phyloP scores from a whole-genome alignment of 2,329 filamentous ascomycete genomes.

The Microcyclospora pomicola region DNA sequence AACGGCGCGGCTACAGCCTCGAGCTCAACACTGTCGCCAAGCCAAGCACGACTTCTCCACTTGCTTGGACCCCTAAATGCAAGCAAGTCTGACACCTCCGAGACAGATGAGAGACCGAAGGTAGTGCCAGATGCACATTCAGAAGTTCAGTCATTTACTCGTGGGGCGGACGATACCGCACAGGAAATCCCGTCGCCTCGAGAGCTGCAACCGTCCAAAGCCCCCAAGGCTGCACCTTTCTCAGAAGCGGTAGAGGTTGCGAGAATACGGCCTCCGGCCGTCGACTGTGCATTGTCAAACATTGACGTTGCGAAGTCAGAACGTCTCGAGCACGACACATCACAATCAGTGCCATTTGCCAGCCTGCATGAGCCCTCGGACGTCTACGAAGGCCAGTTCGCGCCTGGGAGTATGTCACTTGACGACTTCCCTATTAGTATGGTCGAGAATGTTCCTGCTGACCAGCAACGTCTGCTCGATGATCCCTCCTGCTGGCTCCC shows the following conservation, averaged over 20 bases:
- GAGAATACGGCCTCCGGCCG: background rate
- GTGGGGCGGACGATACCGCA: too few relatives aligned
- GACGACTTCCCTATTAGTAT: conserved; percentile 11
- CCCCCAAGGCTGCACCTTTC: too few relatives aligned
- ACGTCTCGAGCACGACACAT: background rate
- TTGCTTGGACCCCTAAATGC: too few relatives aligned
- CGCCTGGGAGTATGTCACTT: background rate
- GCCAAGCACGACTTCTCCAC: too few relatives aligned
- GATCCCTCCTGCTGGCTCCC: conserved; percentile 28
- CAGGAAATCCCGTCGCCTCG: too few relatives aligned
- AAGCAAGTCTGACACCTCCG: too few relatives aligned
- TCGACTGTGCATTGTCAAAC: background rate
- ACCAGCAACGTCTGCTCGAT: conserved; percentile 38
- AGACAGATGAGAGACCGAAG: background rate
- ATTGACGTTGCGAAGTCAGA: background rate
- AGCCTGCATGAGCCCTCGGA: background rate
- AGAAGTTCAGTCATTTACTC: too few relatives aligned
- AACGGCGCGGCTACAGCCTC: too few relatives aligned
- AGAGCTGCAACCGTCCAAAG: too few relatives aligned
- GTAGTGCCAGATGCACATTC: background rate
- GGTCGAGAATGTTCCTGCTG: conserved; percentile 23
- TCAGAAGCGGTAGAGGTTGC: too few relatives aligned
- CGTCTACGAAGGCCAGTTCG: conserved; percentile 1
- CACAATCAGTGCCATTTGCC: conserved; percentile 1
- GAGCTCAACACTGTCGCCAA: too few relatives aligned